phyloP scores from a whole-genome alignment of 2,329 filamentous ascomycete species.

The Penicillium crustosum region DNA sequence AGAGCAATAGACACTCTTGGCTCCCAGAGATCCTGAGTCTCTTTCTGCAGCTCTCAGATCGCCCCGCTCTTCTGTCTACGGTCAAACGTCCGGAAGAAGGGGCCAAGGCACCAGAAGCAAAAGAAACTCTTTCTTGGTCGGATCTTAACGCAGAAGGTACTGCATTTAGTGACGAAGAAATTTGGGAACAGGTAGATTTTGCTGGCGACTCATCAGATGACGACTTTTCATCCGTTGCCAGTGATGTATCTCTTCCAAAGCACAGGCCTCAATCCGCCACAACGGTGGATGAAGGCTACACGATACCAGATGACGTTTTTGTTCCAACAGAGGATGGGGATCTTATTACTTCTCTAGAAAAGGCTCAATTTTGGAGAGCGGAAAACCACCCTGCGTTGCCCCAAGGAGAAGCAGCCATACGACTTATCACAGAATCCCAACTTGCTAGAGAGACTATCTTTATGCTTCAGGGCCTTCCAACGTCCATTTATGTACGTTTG shows the following conservation, averaged over 20 bases:
- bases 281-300: slow-evolving; percentile 34
- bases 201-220: slow-evolving; percentile 42
- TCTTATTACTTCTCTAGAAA: slow-evolving; percentile 42
- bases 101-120: slow-evolving; percentile 43
- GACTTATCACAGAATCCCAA: slow-evolving; percentile 66
- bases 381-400: slow-evolving; percentile 21
- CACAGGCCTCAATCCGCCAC: slow-evolving; percentile 29
- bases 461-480: slow-evolving; percentile 79
- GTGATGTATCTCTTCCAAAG: slow-evolving; percentile 31
- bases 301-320: slow-evolving; percentile 36
- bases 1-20: slow-evolving; percentile 59
- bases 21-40: slow-evolving; percentile 77
- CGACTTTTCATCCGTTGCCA: slow-evolving; percentile 35
- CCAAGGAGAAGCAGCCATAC: slow-evolving; percentile 20
- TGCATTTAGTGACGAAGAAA: slow-evolving; percentile 54
- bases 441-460: slow-evolving; percentile 75
- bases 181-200: slow-evolving; percentile 45
- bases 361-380: slow-evolving; percentile 51
- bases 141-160: slow-evolving; percentile 76
- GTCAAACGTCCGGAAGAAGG: slow-evolving; percentile 63
- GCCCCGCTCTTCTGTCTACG: slow-evolving; percentile 69
- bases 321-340: slow-evolving; percentile 31
- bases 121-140: slow-evolving; percentile 66
- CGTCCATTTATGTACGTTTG: slow-evolving; percentile 62
- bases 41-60: slow-evolving; percentile 76